Base-by-base conservation (phyloP, 495 filamentous ascomycete species). In the Podospora conica region DNA sequence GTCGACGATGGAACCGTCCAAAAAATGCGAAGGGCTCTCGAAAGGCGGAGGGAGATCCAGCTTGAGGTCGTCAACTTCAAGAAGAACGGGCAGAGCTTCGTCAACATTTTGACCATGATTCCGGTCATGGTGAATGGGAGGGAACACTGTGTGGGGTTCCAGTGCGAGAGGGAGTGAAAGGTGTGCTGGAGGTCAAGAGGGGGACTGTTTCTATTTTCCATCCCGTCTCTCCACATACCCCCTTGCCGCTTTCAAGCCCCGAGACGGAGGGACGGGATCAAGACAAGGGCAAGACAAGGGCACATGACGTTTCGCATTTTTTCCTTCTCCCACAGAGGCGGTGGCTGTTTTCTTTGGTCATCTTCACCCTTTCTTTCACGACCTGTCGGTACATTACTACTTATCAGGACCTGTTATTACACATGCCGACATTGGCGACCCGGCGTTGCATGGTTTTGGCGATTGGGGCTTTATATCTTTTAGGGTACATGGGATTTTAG, bases 11-110 rank as follows among this genome's bases (percentile, higher is more conserved):
- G 74, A n/a, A 66, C 72, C 2, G 63, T 80, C 56, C 66, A 71
- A 48, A 71, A 72, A 65, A 77, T 85, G 76, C 70, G 73, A 8
- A 69, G 75, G 12, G 77, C 78, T 2, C 71, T 85, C 53, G 71
- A 76, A 2, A 68, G 66, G 24, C 70, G 74, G 25, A 24, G 71
- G 21, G 83, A 85, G 70, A 59, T 82, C 3, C 73, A 78, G 20
- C 66, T 84, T 21, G 73, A 76, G 22, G 72, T 85, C 20, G 67
- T 73, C 63, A 85, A 85, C 66, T 85, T 79, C 69, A 83, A 76
- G 64, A 84, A 82, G 68, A 72, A 73, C 29, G 83, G 83, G 0
- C 57, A 75, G 61, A 68, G 40, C 23, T 85, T 85, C 65, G 65
- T 67, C 58, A 85, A 85, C 60, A 7, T 81, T 10, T 56, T 85